Percentiles rank a stretch among this genome's conserved stretches.
These are phyloP conservation scores for Cylindrotheca fusiformis DNA, from an alignment of 108 stramenopile genomes.

Conservation along the genomic window DNA sequence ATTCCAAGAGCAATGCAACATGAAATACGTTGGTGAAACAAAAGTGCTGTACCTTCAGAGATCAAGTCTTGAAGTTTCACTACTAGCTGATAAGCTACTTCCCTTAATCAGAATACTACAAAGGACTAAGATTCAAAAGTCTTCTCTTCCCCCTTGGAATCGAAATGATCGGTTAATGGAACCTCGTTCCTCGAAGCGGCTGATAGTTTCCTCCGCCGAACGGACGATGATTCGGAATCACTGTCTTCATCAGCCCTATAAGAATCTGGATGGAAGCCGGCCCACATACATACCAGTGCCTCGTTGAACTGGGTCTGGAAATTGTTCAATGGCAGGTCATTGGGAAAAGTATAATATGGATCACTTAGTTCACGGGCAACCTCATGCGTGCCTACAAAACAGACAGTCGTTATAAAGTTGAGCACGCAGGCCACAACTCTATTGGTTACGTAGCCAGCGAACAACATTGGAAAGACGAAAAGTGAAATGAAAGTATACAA, in stretches of 20 bases:
- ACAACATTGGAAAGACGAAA: constrained; percentile 52
- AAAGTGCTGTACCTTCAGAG: too few relatives aligned
- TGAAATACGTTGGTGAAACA: too few relatives aligned
- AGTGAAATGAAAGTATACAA: constrained; percentile 28
- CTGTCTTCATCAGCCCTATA: background rate
- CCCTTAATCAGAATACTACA: too few relatives aligned
- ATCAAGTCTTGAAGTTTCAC: too few relatives aligned
- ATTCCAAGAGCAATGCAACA: too few relatives aligned
- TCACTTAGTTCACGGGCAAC: constrained; percentile 58
- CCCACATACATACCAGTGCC: constrained; percentile 44
- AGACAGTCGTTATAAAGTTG: constrained; percentile 45
- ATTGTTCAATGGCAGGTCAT: constrained; percentile 65
- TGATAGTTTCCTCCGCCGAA: background rate
- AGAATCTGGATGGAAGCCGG: constrained; percentile 62
- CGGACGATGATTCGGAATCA: background rate
- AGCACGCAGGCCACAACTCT: constrained; percentile 36
- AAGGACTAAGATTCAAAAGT: too few relatives aligned
- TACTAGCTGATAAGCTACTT: too few relatives aligned
- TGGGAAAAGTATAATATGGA: constrained; percentile 61
- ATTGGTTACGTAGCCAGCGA: constrained; percentile 37
- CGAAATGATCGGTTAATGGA: background rate
- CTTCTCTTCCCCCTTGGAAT: too few relatives aligned
- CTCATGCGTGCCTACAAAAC: constrained; percentile 63
- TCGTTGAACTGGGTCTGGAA: constrained; percentile 72
- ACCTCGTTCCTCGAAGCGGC: background rate